Evolutionary conservation across 768 basidiomycete genomes (phyloP).

Genomic region (Leccinum obscurum): DNA sequence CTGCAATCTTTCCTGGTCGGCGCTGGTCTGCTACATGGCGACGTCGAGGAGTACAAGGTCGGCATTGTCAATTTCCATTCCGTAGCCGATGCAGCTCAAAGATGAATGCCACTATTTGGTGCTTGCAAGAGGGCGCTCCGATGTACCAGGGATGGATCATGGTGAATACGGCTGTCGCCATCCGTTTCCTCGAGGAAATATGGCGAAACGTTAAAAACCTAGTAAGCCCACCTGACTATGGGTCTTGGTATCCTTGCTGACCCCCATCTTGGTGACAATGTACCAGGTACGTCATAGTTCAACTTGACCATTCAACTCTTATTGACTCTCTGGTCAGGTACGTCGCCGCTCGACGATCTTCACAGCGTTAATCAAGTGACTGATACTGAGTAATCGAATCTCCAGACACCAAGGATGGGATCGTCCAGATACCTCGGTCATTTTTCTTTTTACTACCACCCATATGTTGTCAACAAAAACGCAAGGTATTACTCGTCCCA

Average conservation of each 20-base stretch:
- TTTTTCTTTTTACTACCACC: not conserved
- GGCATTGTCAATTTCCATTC: constrained; percentile 13
- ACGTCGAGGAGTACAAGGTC: constrained; percentile 7
- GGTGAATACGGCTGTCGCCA: constrained; percentile 16
- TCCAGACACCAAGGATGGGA: not conserved
- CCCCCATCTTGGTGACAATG: not conserved
- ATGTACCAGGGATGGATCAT: constrained; percentile 15
- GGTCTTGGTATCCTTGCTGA: not conserved
- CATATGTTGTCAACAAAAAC: not conserved
- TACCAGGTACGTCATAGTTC: not conserved
- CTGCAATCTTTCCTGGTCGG: constrained; percentile 11
- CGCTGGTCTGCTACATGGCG: constrained; percentile 1
- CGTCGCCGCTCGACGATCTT: not conserved
- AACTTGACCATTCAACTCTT: not conserved
- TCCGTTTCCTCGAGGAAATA: constrained; percentile 9
- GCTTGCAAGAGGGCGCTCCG: constrained; percentile 6
- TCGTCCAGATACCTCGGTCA: not conserved
- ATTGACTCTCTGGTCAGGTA: not conserved
- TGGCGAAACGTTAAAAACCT: not conserved
- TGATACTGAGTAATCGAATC: not conserved
- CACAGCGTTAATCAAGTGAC: not conserved
- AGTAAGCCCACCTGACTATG: not conserved
- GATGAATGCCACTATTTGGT: constrained; percentile 15
- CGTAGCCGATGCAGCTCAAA: not conserved
- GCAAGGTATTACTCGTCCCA: not conserved